Conservation (phyloP, 2,329 filamentous ascomycete species). For the Tolypocladium ovalisporum region DNA sequence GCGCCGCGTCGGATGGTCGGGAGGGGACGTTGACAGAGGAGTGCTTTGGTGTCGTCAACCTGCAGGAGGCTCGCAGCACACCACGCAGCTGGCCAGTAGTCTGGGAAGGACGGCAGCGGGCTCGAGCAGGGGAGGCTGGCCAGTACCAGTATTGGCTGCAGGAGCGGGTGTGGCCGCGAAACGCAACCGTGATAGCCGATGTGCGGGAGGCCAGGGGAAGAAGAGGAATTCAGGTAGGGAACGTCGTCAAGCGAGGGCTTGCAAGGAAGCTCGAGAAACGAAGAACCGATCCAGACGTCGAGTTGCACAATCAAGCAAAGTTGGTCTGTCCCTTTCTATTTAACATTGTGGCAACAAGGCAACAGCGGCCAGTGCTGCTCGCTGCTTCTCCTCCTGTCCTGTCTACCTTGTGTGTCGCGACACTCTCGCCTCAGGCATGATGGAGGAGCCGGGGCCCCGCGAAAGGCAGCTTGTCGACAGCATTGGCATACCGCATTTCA, state of each 20-base stretch:
- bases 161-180: neutral
- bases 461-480: neutral
- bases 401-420: no score
- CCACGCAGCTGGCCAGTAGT: neutral
- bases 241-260: neutral
- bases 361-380: neutral
- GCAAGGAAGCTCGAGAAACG: neutral
- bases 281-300: neutral
- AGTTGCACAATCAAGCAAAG: neutral
- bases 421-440: no score
- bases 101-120: neutral
- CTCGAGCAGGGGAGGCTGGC: no score
- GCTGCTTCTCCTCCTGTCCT: neutral
- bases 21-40: conserved; percentile 3
- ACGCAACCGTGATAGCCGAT: no score
- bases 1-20: conserved; percentile 8
- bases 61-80: conserved; percentile 6
- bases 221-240: neutral
- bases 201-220: neutral
- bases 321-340: neutral
- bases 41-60: conserved; percentile 12
- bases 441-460: neutral
- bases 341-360: neutral
- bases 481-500: neutral
- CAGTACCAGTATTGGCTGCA: neutral